Evolutionary conservation across 1,284 basidiomycete genomes (phyloP), one percentile per base, ranked within the genome.

Genomic region (Mycena sp.): DNA sequence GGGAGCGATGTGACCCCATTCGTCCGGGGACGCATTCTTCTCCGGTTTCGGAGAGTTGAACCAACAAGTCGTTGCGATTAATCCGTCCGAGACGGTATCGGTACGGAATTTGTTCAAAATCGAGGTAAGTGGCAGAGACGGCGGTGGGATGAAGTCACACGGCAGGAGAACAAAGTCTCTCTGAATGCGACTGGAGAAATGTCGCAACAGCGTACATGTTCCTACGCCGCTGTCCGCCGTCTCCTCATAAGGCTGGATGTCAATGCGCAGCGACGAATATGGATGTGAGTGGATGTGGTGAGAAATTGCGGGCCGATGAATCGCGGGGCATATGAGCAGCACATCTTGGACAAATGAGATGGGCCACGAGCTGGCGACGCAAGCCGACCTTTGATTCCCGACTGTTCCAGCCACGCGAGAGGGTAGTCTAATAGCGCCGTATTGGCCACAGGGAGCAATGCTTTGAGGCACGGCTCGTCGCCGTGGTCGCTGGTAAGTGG

Each of bases 151-250:
- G 67, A 98, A 93, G 81, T 98, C 96, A 80, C 96, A 97, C 2
- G 96, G 94, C 1, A 97, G 86, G n/a, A 98, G 81, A 54, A 98
- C 88, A 80, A 98, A 96, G 81, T 98, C 96, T 77, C 91, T 88
- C 69, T 87, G 84, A 71, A 95, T 94, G 62, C 91, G 89, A 62
- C 78, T 81, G 3, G 92, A 85, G 77, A 95, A 93, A 78, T 93
- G 89, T 55, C 88, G 85, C 67, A 95, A 86, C 48, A 95, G 84
- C 38, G 87, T 84, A 73, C 91, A 92, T 3, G 94, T 94, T 55
- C 93, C 94, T 5, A 86, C 84, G 60, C 86, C 85, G 14, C 86
- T 81, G 48, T 92, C 91, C 54, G 86, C 86, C 4, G 89, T 86
- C 77, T 95, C 92, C 66, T 95, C 94, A 67, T 89, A 93, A 2